Base-by-base conservation (phyloP, 179 eudicot species). In the Silene coronaria region DNA sequence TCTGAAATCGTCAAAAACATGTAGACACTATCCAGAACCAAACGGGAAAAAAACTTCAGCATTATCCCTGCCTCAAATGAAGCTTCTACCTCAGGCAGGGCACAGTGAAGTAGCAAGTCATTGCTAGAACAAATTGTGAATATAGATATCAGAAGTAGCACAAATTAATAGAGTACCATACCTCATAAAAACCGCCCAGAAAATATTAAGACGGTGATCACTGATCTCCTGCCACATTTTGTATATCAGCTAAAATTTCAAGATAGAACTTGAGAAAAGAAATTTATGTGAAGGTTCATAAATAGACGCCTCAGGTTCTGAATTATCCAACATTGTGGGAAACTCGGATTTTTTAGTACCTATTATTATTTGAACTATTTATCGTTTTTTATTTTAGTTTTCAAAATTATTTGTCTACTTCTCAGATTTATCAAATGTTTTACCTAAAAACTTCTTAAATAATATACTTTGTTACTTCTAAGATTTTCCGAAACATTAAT, bases 161-260 rank as follows among this genome's bases (percentile, higher is more conserved):
- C 8, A 30, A 23, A n/a, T 17, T 5, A 26, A 74, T 27, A 77
- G 76, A 70, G 53, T 16, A 62, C 61, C 92, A 68, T 96, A 92
- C 97, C 92, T 91, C 97, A 86, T 96, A 96, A 76, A 93, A 93
- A 71, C 90, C 91, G 76, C 93, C 91, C 78, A 96, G 85, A 86
- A 80, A 76, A 96, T 85, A 30, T 88, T 59, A 93, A 82, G 84
- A 88, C 61, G 68, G 96, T 89, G 65, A 93, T 78, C 42, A 91
- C 64, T 53, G 99, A 95, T 67, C 92, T 88, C 87, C 91, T 84
- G 89, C 89, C 99, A n/a, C n/a, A n/a, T n/a, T n/a, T n/a, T n/a
- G n/a, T 69, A 38, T n/a, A 34, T 81, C 76, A 82, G 78, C 67
- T 42, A 79, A 34, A 69, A 11, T 65, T 48, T 67, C 26, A 28